Evolutionary conservation across 2,329 filamentous ascomycete species (phyloP).

Genomic region (Tetracladium maxilliforme): DNA sequence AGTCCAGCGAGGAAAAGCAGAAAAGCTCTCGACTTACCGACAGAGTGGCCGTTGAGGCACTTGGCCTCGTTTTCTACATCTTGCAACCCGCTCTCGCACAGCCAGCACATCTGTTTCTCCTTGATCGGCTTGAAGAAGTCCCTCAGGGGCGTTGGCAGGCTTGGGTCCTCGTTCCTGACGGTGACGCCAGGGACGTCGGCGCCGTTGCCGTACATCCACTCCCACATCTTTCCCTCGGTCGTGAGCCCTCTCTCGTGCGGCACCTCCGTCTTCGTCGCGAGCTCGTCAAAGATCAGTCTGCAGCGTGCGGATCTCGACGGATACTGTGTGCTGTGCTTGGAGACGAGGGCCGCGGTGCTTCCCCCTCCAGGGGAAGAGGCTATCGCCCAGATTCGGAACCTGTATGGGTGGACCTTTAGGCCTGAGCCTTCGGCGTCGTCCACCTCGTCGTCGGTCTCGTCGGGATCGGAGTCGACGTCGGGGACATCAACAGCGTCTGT

Average conservation of each 20-base stretch:
- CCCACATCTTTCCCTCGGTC: slow-evolving; percentile 40
- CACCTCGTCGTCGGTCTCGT: slow-evolving; percentile 6
- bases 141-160: no score
- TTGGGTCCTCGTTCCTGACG: no score
- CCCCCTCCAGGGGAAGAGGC: slow-evolving; percentile 34
- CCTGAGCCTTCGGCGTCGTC: slow-evolving; percentile 12
- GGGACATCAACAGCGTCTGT: not conserved
- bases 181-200: slow-evolving; percentile 26
- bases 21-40: no score
- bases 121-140: no score
- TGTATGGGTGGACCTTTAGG: slow-evolving; percentile 29
- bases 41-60: no score
- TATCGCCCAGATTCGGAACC: slow-evolving; percentile 38
- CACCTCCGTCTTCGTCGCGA: no score
- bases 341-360: slow-evolving; percentile 32
- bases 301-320: no score
- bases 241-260: slow-evolving; percentile 22
- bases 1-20: no score
- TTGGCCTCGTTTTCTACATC: no score
- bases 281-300: slow-evolving; percentile 31
- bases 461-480: slow-evolving; percentile 6
- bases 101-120: no score
- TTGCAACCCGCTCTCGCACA: no score
- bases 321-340: slow-evolving; percentile 31
- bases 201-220: slow-evolving; percentile 43